Conservation (phyloP, 2,329 filamentous ascomycete species). For the Diaporthe sp. region DNA sequence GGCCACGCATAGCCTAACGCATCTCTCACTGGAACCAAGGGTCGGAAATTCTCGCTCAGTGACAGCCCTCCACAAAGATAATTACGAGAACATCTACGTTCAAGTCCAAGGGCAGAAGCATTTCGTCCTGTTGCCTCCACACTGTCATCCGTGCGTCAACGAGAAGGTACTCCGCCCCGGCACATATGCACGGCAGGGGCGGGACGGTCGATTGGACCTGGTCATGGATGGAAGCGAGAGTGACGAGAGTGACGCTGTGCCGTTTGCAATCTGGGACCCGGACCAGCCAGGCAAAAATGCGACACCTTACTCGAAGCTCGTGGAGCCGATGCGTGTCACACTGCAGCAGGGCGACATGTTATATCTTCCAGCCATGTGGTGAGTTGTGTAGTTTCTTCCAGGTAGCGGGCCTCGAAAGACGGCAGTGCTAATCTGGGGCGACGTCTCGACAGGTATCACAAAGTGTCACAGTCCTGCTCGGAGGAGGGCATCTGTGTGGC, state of each 20-base stretch:
- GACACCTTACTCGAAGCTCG: conserved; percentile 72
- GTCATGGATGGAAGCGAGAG: conserved; percentile 52
- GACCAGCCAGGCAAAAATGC: conserved; percentile 65
- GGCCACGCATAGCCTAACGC: background rate
- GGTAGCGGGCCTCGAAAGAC: background rate
- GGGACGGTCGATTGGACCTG: conserved; percentile 49
- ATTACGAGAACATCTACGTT: conserved; percentile 89
- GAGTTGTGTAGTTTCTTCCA: conserved; percentile 45
- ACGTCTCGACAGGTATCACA: conserved; percentile 74
- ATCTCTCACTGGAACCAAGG: conserved; percentile 49
- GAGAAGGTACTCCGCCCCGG: conserved; percentile 71
- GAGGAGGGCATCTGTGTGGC: conserved; percentile 81
- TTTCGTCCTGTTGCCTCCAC: conserved; percentile 80
- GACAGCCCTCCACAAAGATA: conserved; percentile 84
- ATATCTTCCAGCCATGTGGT: conserved; percentile 87
- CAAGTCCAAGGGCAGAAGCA: conserved; percentile 81
- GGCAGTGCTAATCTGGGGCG: background rate
- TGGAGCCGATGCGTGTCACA: conserved; percentile 75
- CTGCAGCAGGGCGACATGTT: conserved; percentile 83
- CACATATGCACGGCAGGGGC: conserved; percentile 66
- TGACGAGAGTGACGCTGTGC: conserved; percentile 58
- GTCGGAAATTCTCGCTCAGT: conserved; percentile 79
- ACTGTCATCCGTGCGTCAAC: conserved; percentile 77
- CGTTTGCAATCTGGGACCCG: conserved; percentile 83
- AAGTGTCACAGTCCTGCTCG: conserved; percentile 79